Evolutionary conservation across 73 alveolate species (phyloP), one percentile per base, ranked within the genome.

Genomic region (Breviolum minutum): DNA sequence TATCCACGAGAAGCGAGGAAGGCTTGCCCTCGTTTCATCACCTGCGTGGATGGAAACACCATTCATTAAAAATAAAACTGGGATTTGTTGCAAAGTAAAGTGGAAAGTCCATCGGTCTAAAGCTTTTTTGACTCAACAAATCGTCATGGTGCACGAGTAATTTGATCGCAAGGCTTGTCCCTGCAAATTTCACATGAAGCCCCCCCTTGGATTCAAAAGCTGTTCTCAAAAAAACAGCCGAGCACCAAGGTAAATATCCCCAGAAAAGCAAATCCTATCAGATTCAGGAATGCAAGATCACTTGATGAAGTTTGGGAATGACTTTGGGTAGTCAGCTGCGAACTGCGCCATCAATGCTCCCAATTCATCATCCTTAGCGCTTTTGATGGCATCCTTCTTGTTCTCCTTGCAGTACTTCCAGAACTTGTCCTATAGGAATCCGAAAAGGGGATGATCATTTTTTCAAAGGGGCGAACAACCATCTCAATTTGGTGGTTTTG

Each of bases 81-180:
- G n/a, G n/a, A n/a, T n/a, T n/a, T n/a, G n/a, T n/a, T n/a, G n/a
- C n/a, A n/a, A n/a, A n/a, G n/a, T n/a, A n/a, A n/a, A n/a, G n/a
- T n/a, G n/a, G n/a, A n/a, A n/a, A n/a, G n/a, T n/a, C n/a, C n/a
- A n/a, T n/a, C n/a, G n/a, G n/a, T n/a, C n/a, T n/a, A n/a, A n/a
- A n/a, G n/a, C n/a, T n/a, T n/a, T n/a, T n/a, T n/a, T n/a, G n/a
- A n/a, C n/a, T n/a, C n/a, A n/a, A n/a, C n/a, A n/a, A n/a, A n/a
- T n/a, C n/a, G n/a, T n/a, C n/a, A n/a, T n/a, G n/a, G n/a, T n/a
- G n/a, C n/a, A n/a, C n/a, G n/a, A n/a, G n/a, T n/a, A n/a, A n/a
- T n/a, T n/a, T n/a, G n/a, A n/a, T n/a, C n/a, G 89, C 89, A 81
- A 81, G 89, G 89, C 54, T 81, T 48, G 89, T 81, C 89, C 89